phyloP scores from a whole-genome alignment of 495 filamentous ascomycete species.

The Talaromyces wortmannii region DNA sequence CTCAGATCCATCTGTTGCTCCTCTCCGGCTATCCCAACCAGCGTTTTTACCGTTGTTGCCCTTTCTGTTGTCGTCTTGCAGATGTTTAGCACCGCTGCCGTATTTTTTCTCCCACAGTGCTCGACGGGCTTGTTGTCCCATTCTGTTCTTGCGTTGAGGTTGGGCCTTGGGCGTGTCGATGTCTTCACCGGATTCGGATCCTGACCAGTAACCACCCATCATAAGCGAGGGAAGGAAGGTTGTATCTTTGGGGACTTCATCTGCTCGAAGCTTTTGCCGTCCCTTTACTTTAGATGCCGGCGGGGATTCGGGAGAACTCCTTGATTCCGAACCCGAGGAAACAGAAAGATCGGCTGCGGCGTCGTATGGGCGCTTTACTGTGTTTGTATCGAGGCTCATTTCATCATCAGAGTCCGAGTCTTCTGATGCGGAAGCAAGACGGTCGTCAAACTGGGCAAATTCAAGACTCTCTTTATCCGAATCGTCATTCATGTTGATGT shows the following conservation, averaged over 20 bases:
- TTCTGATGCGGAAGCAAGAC: conserved; percentile 45
- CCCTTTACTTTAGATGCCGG: conserved; percentile 30
- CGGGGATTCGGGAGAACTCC: conserved; percentile 18
- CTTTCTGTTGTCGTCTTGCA: conserved; percentile 35
- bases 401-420: conserved; percentile 36
- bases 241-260: conserved; percentile 45
- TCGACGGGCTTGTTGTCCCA: conserved; percentile 81
- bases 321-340: conserved; percentile 27
- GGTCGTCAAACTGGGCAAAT: conserved; percentile 42
- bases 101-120: conserved; percentile 91
- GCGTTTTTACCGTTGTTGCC: conserved; percentile 24
- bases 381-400: conserved; percentile 13
- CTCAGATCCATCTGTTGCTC: conserved; percentile 27
- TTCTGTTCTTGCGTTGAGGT: conserved; percentile 66
- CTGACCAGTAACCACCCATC: conserved; percentile 88
- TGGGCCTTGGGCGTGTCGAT: conserved; percentile 24
- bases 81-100: conserved; percentile 67
- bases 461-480: conserved; percentile 35
- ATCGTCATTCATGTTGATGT: conserved; percentile 12
- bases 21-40: conserved; percentile 42
- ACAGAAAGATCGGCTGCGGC: conserved; percentile 26
- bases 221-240: conserved; percentile 81
- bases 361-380: conserved; percentile 5
- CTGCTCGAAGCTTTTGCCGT: conserved; percentile 21
- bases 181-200: conserved; percentile 62